Evolutionary conservation across 805 yeast species (phyloP).

Genomic region (Lipomyces japonicus): DNA sequence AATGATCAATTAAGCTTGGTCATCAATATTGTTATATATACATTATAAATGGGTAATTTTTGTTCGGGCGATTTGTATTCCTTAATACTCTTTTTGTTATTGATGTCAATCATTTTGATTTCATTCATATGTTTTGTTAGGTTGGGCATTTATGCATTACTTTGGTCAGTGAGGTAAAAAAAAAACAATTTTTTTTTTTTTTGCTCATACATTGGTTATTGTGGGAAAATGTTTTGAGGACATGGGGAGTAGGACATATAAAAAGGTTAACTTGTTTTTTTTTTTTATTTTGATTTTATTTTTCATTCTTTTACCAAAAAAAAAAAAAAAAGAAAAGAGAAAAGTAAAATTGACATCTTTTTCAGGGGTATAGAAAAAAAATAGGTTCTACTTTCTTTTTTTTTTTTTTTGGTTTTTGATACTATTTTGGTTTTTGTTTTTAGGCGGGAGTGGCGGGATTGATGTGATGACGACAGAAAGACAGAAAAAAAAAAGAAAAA

Average conservation of each 20-base stretch:
- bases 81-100: background rate
- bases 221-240: no score
- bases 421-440: constrained; percentile 3
- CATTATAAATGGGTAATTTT: background rate
- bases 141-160: background rate
- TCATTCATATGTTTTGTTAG: background rate
- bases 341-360: background rate
- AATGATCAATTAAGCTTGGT: constrained; percentile 12
- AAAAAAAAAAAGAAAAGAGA: background rate
- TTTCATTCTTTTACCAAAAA: background rate
- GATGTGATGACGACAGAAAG: no score
- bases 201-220: no score
- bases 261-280: background rate
- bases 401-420: constrained; percentile 1
- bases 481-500: no score
- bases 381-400: background rate
- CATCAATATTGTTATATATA: background rate
- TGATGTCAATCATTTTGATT: background rate
- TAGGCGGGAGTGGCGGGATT: no score
- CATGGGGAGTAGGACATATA: no score
- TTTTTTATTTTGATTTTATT: background rate
- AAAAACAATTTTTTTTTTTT: background rate
- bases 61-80: background rate
- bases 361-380: constrained; percentile 4
- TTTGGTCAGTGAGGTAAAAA: background rate